Evolutionary conservation across 768 basidiomycete species (phyloP).

Genomic region (Omphalotus guepiniiformis): DNA sequence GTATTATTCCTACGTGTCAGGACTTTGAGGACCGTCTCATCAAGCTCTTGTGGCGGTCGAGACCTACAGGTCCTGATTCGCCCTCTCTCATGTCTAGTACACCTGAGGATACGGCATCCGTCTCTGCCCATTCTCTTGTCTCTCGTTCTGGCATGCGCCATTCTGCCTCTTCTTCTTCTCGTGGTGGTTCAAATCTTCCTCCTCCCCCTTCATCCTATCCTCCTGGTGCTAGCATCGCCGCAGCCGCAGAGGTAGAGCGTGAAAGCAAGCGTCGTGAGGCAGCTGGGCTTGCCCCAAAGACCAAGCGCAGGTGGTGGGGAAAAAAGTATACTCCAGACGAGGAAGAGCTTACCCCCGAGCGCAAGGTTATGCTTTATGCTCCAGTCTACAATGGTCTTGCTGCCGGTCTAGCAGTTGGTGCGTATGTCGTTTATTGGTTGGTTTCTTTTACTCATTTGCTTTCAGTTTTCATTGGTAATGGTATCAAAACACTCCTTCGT

Average conservation of each 20-base stretch:
- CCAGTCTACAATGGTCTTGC: conserved; percentile 65
- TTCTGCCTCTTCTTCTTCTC: no score
- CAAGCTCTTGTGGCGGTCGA: conserved; percentile 70
- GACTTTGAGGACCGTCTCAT: conserved; percentile 79
- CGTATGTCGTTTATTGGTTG: no score
- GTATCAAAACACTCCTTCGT: conserved; percentile 56
- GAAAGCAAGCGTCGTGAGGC: background rate
- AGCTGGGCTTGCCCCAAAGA: conserved; percentile 7
- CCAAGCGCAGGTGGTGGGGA: conserved; percentile 61
- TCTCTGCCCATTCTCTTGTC: conserved; percentile 25
- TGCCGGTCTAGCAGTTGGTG: conserved; percentile 56
- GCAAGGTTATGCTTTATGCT: conserved; percentile 47
- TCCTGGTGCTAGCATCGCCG: background rate
- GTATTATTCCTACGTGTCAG: conserved; percentile 66
- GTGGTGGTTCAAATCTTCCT: no score
- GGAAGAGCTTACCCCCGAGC: conserved; percentile 13
- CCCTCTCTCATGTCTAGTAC: conserved; percentile 27
- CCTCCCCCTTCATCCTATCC: conserved; percentile 9
- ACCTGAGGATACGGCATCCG: conserved; percentile 15
- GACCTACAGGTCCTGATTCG: conserved; percentile 37
- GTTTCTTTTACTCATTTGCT: no score
- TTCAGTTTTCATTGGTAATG: conserved; percentile 67
- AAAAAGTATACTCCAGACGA: conserved; percentile 30
- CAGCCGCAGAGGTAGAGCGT: background rate
- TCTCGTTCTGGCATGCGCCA: conserved; percentile 38